Percentiles rank a stretch among this genome's conserved stretches.
Conservation (phyloP, 805 yeast genomes). For the Isabelozyma gotoi region DNA sequence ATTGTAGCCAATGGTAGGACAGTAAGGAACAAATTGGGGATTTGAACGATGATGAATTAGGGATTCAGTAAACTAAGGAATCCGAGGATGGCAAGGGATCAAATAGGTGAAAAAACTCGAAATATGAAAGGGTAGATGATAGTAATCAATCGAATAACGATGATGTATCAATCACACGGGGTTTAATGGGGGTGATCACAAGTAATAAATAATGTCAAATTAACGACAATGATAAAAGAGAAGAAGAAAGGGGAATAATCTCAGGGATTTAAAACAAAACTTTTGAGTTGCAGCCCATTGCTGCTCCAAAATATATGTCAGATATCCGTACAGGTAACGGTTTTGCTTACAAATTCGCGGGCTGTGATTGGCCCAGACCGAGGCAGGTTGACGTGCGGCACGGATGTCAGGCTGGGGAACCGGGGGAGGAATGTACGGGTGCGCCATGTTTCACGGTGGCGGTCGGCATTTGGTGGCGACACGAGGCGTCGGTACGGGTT, state of each 20-base stretch:
- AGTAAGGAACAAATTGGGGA: not conserved
- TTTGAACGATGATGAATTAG: too few species aligned
- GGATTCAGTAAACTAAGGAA: too few species aligned
- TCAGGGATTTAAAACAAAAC: not conserved
- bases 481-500: too few species aligned
- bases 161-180: not conserved
- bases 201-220: not conserved
- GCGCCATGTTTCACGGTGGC: too few species aligned
- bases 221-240: not conserved
- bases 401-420: too few species aligned
- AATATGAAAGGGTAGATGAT: too few species aligned
- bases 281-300: not conserved
- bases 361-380: not conserved
- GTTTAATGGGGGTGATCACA: not conserved
- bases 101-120: too few species aligned
- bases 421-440: too few species aligned
- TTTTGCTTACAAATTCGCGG: not conserved
- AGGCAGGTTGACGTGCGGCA: too few species aligned
- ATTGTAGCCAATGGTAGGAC: not conserved
- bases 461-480: too few species aligned
- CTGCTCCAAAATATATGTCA: not conserved
- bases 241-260: not conserved
- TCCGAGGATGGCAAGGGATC: too few species aligned
- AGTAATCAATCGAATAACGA: too few species aligned
- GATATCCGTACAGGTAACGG: conserved; percentile 1